Evolutionary conservation across 305 asterid genomes (phyloP).

Genomic region (Rubia occidens): DNA sequence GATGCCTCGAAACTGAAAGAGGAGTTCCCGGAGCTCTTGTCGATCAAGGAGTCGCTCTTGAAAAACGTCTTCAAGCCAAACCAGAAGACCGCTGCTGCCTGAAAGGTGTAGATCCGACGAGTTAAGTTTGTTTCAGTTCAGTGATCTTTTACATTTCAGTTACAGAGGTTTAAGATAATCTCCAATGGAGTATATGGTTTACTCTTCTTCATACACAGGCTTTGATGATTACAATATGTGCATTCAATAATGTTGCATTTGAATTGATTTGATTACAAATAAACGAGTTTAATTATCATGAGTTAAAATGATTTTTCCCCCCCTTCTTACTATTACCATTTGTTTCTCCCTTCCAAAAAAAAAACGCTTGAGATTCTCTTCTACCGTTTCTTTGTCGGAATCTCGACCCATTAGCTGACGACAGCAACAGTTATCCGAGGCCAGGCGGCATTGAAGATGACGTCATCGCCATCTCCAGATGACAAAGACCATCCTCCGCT

Average conservation of each 20-base stretch:
- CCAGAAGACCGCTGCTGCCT: constrained; percentile 54
- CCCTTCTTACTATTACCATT: no score
- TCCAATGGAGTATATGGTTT: constrained; percentile 10
- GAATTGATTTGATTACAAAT: constrained; percentile 25
- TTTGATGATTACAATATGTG: constrained; percentile 19
- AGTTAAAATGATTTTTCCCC: neutral
- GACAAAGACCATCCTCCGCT: neutral
- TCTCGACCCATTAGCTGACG: no score
- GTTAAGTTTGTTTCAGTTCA: constrained; percentile 10
- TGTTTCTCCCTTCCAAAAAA: no score
- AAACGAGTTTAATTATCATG: constrained; percentile 10
- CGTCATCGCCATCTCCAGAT: neutral
- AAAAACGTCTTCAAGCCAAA: constrained; percentile 61
- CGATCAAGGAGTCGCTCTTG: constrained; percentile 69
- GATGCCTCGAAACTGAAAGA: constrained; percentile 52
- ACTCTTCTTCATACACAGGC: constrained; percentile 10
- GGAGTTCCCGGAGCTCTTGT: constrained; percentile 60
- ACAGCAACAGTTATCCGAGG: no score
- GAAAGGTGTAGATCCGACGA: constrained; percentile 25
- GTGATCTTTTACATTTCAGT: constrained; percentile 15
- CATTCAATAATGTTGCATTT: constrained; percentile 29
- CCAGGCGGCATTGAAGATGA: no score
- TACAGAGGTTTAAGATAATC: constrained; percentile 12
- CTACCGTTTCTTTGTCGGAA: no score
- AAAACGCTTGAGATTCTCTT: no score